A percentile compares a stretch with the other conserved stretches of the same genome.
Conservation (phyloP, 192 early-diverging fungal genomes). For the Linnemannia hyalina region DNA sequence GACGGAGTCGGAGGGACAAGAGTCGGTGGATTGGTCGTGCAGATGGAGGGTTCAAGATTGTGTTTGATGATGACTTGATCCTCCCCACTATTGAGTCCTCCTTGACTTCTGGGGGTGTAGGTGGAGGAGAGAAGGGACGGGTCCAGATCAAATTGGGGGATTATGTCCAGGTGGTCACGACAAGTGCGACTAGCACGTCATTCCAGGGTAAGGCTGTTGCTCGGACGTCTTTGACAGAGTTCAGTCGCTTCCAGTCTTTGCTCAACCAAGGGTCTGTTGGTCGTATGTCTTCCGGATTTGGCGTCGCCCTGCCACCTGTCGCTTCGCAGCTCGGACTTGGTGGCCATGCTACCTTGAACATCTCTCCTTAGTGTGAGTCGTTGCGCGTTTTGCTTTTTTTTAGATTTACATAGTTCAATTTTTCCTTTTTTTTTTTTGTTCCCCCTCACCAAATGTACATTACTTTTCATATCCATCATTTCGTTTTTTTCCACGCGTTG, state of each 20-base stretch:
- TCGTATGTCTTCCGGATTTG: not conserved
- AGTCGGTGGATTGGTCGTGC: conserved; percentile 66
- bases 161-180: conserved; percentile 56
- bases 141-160: conserved; percentile 50
- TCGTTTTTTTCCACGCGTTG: not conserved
- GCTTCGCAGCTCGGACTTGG: not conserved
- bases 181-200: conserved; percentile 45
- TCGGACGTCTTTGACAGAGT: conserved; percentile 43
- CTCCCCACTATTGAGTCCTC: conserved; percentile 38
- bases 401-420: not conserved
- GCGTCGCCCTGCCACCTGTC: not conserved
- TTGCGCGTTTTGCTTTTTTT: not conserved
- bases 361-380: not conserved
- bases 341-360: not conserved
- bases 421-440: not conserved
- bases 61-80: conserved; percentile 59
- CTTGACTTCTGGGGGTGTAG: not conserved
- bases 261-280: not conserved
- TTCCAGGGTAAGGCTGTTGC: conserved; percentile 59
- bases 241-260: conserved; percentile 27
- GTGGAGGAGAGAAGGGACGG: conserved; percentile 1
- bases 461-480: not conserved
- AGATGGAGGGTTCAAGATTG: conserved; percentile 79
- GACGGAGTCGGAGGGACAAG: conserved; percentile 55
- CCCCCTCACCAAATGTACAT: not conserved